Evolutionary conservation across 768 basidiomycete species (phyloP).

Genomic region (Sutorius australiensis): DNA sequence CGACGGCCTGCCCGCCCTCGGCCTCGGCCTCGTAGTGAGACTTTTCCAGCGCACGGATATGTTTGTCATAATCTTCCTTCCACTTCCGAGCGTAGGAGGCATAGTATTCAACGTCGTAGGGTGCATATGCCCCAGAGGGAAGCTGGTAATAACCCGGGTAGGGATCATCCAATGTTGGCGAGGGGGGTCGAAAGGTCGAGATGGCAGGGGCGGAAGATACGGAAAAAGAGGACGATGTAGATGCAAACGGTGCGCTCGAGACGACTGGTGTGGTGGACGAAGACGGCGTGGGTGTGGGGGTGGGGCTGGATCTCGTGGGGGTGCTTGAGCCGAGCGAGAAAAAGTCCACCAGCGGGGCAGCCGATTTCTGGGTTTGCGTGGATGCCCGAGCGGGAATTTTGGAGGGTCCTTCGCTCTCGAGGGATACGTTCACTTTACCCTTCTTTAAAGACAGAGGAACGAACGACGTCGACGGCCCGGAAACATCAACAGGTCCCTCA

Average conservation of each 20-base stretch:
- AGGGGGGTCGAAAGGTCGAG: constrained; percentile 65
- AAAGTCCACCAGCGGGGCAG: constrained; percentile 52
- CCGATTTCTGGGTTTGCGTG: constrained; percentile 7
- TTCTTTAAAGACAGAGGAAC: constrained; percentile 56
- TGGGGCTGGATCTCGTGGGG: constrained; percentile 3
- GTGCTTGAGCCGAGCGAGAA: constrained; percentile 55
- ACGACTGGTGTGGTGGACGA: constrained; percentile 5
- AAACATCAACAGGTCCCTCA: neutral
- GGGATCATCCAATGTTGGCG: constrained; percentile 68
- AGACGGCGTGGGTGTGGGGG: neutral
- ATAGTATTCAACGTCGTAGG: constrained; percentile 69
- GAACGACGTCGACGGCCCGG: constrained; percentile 42
- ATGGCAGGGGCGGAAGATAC: constrained; percentile 68
- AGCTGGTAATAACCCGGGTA: constrained; percentile 88
- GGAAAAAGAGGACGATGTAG: constrained; percentile 59
- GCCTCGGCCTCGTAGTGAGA: constrained; percentile 49
- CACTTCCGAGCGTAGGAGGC: constrained; percentile 65
- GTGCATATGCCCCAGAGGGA: constrained; percentile 76
- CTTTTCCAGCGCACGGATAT: constrained; percentile 72
- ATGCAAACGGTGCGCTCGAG: constrained; percentile 53
- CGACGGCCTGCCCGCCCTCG: constrained; percentile 52
- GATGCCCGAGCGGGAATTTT: constrained; percentile 6
- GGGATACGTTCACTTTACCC: constrained; percentile 55
- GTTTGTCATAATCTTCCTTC: constrained; percentile 67
- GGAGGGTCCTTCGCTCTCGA: constrained; percentile 37